Evolutionary conservation across 495 filamentous ascomycete genomes (phyloP), one percentile per base, ranked within the genome.

Genomic region (Aspergillus hancockii): DNA sequence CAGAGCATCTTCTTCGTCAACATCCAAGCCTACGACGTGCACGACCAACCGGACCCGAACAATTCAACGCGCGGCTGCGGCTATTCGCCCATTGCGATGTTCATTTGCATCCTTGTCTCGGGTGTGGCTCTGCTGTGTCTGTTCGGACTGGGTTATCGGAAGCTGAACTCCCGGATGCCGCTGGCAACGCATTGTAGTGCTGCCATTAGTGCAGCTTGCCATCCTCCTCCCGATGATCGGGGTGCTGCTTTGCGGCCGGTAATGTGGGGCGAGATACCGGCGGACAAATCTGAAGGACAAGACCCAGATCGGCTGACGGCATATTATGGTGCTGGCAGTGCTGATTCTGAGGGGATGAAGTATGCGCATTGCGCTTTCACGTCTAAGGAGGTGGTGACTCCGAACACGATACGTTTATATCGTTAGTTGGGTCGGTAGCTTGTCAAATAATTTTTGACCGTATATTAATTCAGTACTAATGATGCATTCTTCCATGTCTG

Each of bases 171-270:
- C 5, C n/a, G 8, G 4, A 73, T 79, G 53, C 76, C 77, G 9
- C 43, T 78, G 0, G 69, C 66, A 1, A 68, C 55, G 0, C 67
- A 53, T 9, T 62, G 66, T 49, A 78, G 75, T 56, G 65, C 68
- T 0, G 77, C 70, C 0, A 71, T 80, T 34, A 75, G 74, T 57
- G 79, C 79, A 0, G 76, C 78, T 0, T 80, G 75, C 57, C 77
- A 80, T 69, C 67, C 70, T 3, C 58, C 62, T 5, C 28, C 14
- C 3, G 64, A 53, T n/a, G 62, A 64, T 40, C 9, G 16, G 0
- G 57, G 62, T 30, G 57, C 58, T 19, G 60, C 60, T 2, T 34
- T 61, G 19, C 63, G 62, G 36, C 57, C 60, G 8, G 54, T 68
- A 0, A 60, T 57, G 54, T 67, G 65, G 65, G 65, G 65, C 12